Percentiles rank a stretch among this genome's conserved stretches.
Evolutionary conservation across 805 yeast genomes (phyloP).

Genomic region (Kockiozyma suomiensis): DNA sequence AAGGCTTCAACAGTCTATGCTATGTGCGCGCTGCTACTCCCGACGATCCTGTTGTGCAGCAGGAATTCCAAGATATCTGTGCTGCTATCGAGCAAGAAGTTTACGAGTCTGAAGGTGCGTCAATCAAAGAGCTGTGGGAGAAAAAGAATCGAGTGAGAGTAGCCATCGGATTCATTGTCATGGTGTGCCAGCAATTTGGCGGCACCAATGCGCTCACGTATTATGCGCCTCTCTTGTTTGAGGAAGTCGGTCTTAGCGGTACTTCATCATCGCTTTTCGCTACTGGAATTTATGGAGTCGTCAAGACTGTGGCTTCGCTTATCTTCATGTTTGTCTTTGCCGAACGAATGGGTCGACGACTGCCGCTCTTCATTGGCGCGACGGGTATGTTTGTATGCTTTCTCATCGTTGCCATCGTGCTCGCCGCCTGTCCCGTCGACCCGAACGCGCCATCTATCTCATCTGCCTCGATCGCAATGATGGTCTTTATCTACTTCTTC

Average conservation of each 20-base stretch:
- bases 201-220: slow-evolving; percentile 40
- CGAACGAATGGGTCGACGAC: slow-evolving; percentile 37
- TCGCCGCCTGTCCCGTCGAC: slow-evolving; percentile 17
- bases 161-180: slow-evolving; percentile 40
- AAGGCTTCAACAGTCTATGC: slow-evolving; percentile 52
- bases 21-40: slow-evolving; percentile 15
- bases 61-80: not conserved
- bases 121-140: slow-evolving; percentile 14
- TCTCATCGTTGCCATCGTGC: slow-evolving; percentile 34
- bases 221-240: slow-evolving; percentile 49
- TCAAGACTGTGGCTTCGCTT: slow-evolving; percentile 49
- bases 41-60: slow-evolving; percentile 4
- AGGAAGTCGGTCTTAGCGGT: slow-evolving; percentile 45
- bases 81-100: not conserved
- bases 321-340: slow-evolving; percentile 35
- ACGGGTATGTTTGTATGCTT: slow-evolving; percentile 33
- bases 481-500: slow-evolving; percentile 28
- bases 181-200: slow-evolving; percentile 1
- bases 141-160: not conserved
- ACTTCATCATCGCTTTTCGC: slow-evolving; percentile 19
- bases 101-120: slow-evolving; percentile 8
- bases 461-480: slow-evolving; percentile 26
- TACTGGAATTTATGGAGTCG: slow-evolving; percentile 36
- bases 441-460: slow-evolving; percentile 13
- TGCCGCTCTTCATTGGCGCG: slow-evolving; percentile 36